Percentiles rank a stretch among this genome's conserved stretches.
Conservation (phyloP, 140 eudicot species). For the Cichorium intybus region DNA sequence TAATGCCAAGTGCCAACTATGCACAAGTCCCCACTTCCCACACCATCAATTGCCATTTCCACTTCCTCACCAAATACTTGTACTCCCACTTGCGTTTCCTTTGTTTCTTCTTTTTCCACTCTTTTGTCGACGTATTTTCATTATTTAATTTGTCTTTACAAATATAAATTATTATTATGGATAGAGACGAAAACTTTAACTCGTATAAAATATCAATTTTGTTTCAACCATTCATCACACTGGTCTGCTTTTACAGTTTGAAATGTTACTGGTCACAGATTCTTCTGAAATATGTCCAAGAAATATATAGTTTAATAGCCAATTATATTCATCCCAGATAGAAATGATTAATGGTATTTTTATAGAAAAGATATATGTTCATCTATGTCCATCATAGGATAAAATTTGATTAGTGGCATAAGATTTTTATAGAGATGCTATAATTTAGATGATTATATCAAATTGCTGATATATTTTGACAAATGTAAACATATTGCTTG, state of each 20-base stretch:
- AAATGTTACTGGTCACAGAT: background rate
- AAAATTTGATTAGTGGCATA: too few species aligned
- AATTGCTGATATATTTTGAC: background rate
- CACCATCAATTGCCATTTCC: background rate
- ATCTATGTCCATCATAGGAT: too few species aligned
- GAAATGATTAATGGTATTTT: too few species aligned
- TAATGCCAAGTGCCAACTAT: background rate
- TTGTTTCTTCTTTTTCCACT: background rate
- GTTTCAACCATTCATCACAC: background rate
- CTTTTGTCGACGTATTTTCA: background rate
- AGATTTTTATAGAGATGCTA: background rate
- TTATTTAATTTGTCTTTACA: background rate
- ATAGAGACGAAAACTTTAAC: background rate
- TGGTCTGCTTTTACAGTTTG: background rate
- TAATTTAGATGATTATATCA: background rate
- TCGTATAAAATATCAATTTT: too few species aligned
- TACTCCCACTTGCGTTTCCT: background rate
- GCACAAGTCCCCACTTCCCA: background rate
- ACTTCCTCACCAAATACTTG: background rate
- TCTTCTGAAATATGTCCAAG: background rate
- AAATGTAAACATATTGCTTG: background rate
- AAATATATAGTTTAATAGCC: too few species aligned
- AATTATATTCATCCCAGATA: too few species aligned
- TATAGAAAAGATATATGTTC: too few species aligned
- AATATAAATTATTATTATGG: background rate